phyloP scores from a whole-genome alignment of 352 stramenopile genomes.

The Globisporangium nunn region DNA sequence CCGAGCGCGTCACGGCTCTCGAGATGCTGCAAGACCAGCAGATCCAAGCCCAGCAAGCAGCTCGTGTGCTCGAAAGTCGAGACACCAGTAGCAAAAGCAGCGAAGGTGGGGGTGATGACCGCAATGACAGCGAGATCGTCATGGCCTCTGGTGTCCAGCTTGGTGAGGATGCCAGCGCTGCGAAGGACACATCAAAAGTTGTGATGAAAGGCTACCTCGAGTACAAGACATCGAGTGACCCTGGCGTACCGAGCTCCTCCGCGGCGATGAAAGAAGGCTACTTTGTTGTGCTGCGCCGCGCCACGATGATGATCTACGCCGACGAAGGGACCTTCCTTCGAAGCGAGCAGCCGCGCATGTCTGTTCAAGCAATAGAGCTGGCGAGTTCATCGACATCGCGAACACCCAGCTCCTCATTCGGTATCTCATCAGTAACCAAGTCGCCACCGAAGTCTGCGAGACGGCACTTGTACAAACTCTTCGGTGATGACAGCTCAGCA shows the following conservation, averaged over 20 bases:
- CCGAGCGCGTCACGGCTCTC: conserved; percentile 37
- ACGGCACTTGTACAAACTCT: conserved; percentile 18
- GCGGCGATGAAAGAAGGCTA: conserved; percentile 20
- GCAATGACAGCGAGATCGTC: background rate
- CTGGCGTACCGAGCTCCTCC: conserved; percentile 8
- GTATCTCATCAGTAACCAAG: background rate
- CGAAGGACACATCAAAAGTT: background rate
- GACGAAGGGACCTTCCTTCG: conserved; percentile 42
- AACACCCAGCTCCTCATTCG: background rate
- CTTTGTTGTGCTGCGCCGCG: conserved; percentile 29
- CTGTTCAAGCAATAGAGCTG: conserved; percentile 29
- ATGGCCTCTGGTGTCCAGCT: too few relatives aligned
- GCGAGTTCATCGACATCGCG: background rate
- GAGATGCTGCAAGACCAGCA: conserved; percentile 53
- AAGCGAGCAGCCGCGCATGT: conserved; percentile 13
- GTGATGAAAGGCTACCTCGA: conserved; percentile 12
- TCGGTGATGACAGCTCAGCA: conserved; percentile 8
- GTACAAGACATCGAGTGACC: conserved; percentile 7
- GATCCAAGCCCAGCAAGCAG: conserved; percentile 16
- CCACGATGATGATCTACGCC: conserved; percentile 25
- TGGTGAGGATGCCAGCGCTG: too few relatives aligned
- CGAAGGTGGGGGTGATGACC: background rate
- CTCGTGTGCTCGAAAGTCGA: background rate
- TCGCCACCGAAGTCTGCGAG: conserved; percentile 5
- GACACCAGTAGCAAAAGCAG: background rate